Percentiles rank a stretch among this genome's conserved stretches.
These are phyloP conservation scores for Mortierella sp. DNA, from an alignment of 371 early-diverging fungal species.

Conservation along the genomic window DNA sequence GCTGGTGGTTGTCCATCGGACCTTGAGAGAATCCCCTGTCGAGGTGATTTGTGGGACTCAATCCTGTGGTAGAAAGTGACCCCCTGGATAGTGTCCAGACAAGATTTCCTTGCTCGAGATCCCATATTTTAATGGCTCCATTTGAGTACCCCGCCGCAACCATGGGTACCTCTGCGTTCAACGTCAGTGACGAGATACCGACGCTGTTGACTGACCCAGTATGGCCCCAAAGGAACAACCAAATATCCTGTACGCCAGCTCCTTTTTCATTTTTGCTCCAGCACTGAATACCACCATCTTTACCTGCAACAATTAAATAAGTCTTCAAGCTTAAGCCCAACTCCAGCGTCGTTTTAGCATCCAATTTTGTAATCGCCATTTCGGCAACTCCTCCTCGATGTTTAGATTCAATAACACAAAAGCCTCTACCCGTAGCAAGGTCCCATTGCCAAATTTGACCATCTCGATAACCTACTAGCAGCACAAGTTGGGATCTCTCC, in stretches of 20 bases:
- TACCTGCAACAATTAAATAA: slow-evolving; percentile 39
- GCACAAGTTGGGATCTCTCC: not conserved
- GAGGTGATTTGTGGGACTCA: not conserved
- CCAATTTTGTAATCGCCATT: slow-evolving; percentile 19
- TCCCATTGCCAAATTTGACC: slow-evolving; percentile 50
- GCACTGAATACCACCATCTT: slow-evolving; percentile 50
- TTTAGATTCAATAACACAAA: slow-evolving; percentile 22
- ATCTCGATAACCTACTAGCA: slow-evolving; percentile 48
- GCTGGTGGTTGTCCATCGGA: slow-evolving; percentile 26
- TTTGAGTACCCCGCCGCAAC: slow-evolving; percentile 38
- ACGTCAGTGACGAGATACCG: slow-evolving; percentile 25
- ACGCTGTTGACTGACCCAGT: slow-evolving; percentile 17
- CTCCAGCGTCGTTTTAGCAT: slow-evolving; percentile 13
- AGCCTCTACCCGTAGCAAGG: slow-evolving; percentile 16
- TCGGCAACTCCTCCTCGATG: slow-evolving; percentile 47
- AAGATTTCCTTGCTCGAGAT: slow-evolving; percentile 47
- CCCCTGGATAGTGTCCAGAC: slow-evolving; percentile 51
- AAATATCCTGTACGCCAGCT: not conserved
- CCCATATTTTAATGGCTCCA: slow-evolving; percentile 53
- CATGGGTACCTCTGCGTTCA: slow-evolving; percentile 47
- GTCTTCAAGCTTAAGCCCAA: slow-evolving; percentile 12
- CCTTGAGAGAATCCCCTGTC: slow-evolving; percentile 14
- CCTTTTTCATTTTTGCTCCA: slow-evolving; percentile 17
- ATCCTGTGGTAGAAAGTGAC: not conserved
- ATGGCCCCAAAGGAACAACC: slow-evolving; percentile 32